Evolutionary conservation across 345 rosid genomes (phyloP), one percentile per base, ranked within the genome.

Genomic region (Salix suchowensis): DNA sequence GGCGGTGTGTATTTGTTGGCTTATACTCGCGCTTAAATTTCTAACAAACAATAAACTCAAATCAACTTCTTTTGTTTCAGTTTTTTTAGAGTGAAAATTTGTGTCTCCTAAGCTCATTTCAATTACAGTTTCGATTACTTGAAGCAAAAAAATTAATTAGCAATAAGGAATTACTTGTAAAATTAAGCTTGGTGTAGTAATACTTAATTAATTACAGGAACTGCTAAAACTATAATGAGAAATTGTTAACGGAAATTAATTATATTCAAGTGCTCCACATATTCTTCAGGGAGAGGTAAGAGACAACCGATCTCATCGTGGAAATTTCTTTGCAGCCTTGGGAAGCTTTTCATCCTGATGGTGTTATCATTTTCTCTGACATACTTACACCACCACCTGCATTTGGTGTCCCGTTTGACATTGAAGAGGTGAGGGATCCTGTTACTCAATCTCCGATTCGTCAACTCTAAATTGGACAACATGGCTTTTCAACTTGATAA

Each of bases 311-410:
- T 84, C 93, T 95, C 83, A 88, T 93, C 65, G 97, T 93, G 72
- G 89, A 93, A 87, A 93, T 95, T 86, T 91, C 97, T 65, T 89
- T 95, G 85, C 98, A 90, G 89, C 97, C 97, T 60, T 91, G 98
- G 98, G 86, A 88, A 86, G 96, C 98, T 7, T 95, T 95, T 74
- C 89, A 24, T 78, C 98, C 94, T 9, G 98, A 93, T 60, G 97
- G 97, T 62, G 98, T 91, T 67, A 95, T 95, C 76, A 89, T 95
- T 77, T 95, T 95, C 90, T 95, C 97, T 1, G 93, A 95, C 86
- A 93, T 93, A 66, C 97, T 95, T 81, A 95, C 98, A 4, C 98
- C 97, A 55, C 81, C 93, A 61, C 97, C 98, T 1, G 97, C 97
- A 26, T 88, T 95, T 44, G 97, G 30, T 28, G 30, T 95, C 73